Conservation (phyloP, 2,329 filamentous ascomycete genomes). For the Phyllosticta paracitricarpa region DNA sequence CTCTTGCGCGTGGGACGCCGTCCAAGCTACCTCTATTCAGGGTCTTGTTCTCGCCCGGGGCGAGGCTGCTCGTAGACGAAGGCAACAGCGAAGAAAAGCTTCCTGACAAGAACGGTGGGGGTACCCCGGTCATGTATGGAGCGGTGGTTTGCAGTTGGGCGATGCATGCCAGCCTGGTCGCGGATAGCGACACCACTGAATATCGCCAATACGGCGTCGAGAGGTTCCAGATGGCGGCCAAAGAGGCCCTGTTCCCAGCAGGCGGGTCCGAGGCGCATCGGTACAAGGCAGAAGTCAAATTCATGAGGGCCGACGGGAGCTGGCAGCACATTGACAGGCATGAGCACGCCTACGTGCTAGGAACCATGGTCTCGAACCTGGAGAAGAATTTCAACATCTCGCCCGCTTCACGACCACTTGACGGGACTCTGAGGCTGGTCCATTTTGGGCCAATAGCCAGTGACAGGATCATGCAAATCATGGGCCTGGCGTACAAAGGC, state of each 20-base stretch:
- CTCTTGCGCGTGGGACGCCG: constrained; percentile 25
- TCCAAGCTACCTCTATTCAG: constrained; percentile 34
- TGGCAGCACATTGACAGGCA: constrained; percentile 30
- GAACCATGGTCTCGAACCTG: constrained; percentile 67
- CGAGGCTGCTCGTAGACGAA: constrained; percentile 34
- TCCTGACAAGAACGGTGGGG: constrained; percentile 21
- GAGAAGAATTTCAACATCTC: constrained; percentile 77
- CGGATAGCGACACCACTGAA: constrained; percentile 76
- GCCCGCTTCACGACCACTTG: constrained; percentile 58
- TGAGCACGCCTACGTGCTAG: constrained; percentile 66
- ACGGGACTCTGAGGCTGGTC: constrained; percentile 61
- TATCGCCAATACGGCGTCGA: constrained; percentile 68
- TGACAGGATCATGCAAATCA: constrained; percentile 63
- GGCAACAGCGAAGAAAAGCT: constrained; percentile 32
- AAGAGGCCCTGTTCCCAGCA: constrained; percentile 56
- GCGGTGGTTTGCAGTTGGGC: constrained; percentile 85
- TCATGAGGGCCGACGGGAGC: constrained; percentile 20
- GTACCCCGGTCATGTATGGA: constrained; percentile 44
- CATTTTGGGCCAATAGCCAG: constrained; percentile 61
- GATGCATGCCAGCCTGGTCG: constrained; percentile 79
- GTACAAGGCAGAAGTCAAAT: constrained; percentile 45
- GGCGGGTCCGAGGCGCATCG: constrained; percentile 44
- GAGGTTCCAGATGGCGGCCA: constrained; percentile 77
- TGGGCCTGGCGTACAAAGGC: constrained; percentile 53
- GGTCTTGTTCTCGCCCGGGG: constrained; percentile 35